Percentiles rank a stretch among this genome's conserved stretches.
These are phyloP conservation scores for Alternaria ventricosa DNA, from an alignment of 2,329 filamentous ascomycete species.

Conservation along the genomic window DNA sequence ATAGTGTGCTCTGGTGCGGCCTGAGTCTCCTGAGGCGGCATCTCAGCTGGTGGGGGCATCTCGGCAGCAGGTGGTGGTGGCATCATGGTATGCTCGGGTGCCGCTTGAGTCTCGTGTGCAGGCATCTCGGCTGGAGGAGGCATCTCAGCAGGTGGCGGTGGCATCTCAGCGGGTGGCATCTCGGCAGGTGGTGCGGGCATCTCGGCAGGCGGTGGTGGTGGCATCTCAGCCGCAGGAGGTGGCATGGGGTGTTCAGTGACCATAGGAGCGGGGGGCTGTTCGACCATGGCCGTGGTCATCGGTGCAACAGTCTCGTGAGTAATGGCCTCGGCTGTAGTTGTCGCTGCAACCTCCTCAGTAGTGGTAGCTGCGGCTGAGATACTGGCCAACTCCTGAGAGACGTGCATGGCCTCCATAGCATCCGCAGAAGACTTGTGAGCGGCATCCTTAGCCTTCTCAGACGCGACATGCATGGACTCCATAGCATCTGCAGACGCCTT, in stretches of 20 bases:
- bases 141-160: background rate
- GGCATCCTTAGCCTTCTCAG: conserved; percentile 13
- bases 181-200: background rate
- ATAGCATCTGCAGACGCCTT: conserved; percentile 19
- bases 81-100: background rate
- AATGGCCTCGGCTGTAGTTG: conserved; percentile 5
- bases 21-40: conserved; percentile 1
- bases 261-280: background rate
- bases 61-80: background rate
- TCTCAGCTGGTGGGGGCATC: background rate
- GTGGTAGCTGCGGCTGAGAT: conserved; percentile 9
- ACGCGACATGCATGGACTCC: conserved; percentile 18
- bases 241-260: background rate
- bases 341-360: background rate
- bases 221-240: background rate
- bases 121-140: background rate
- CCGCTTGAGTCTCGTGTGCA: background rate
- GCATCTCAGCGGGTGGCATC: background rate
- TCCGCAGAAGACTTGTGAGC: conserved; percentile 16
- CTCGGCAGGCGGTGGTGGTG: background rate
- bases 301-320: conserved; percentile 10
- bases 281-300: background rate
- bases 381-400: conserved; percentile 12
- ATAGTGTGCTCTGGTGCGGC: conserved; percentile 2
- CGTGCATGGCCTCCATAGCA: conserved; percentile 21